Percentiles rank a stretch among this genome's conserved stretches.
Conservation (phyloP, 768 basidiomycete species). For the Auricularia cornea region DNA sequence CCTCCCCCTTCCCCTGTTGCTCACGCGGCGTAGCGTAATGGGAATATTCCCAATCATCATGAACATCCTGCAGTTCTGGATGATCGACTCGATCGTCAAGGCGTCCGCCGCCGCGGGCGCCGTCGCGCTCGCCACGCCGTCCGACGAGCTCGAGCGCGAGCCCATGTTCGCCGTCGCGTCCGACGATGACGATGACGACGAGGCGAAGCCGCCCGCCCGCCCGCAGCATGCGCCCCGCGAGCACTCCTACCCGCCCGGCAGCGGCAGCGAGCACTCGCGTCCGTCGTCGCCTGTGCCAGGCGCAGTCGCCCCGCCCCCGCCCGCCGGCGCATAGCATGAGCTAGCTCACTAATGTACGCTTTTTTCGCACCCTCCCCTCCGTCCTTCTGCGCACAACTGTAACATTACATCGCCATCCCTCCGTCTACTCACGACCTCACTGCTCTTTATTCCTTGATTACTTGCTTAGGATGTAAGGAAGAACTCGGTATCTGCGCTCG, state of each 20-base stretch:
- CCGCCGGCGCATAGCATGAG: neutral
- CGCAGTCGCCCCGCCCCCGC: neutral
- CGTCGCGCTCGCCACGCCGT: conserved; percentile 28
- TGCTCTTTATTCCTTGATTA: too few species aligned
- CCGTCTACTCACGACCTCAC: too few species aligned
- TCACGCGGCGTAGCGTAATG: conserved; percentile 82
- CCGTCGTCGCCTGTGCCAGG: neutral
- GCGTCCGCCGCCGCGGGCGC: conserved; percentile 35
- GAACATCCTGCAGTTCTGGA: conserved; percentile 90
- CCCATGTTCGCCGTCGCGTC: conserved; percentile 50
- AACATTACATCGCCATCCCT: too few species aligned
- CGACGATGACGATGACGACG: conserved; percentile 43
- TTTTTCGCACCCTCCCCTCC: too few species aligned
- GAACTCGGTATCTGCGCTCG: too few species aligned
- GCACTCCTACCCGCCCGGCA: neutral
- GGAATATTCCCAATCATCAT: conserved; percentile 83
- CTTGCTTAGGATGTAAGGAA: too few species aligned
- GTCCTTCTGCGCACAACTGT: too few species aligned
- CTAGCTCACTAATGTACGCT: too few species aligned
- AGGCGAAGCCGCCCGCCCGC: neutral
- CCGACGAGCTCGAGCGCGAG: conserved; percentile 40
- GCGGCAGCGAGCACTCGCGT: neutral
- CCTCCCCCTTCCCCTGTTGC: too few species aligned
- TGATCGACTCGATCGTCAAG: conserved; percentile 91
- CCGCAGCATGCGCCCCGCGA: neutral